Conservation (phyloP, 23 red algal genomes). For the Gracilaria domingensis region DNA sequence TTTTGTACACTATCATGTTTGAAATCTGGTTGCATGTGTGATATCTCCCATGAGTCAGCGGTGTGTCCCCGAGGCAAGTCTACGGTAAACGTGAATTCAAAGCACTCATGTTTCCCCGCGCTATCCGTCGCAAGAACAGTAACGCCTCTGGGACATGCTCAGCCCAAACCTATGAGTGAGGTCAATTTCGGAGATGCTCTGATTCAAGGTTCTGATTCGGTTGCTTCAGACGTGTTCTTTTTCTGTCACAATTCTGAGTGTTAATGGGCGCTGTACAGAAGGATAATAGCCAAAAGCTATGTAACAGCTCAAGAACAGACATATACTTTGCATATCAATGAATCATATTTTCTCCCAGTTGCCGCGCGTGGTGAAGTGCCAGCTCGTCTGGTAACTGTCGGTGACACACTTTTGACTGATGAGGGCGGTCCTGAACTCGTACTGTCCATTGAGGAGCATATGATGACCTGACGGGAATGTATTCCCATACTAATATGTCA, state of each 20-base stretch:
- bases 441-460: slow-evolving; percentile 2
- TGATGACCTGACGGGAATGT: slow-evolving; percentile 41
- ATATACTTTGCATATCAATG: slow-evolving; percentile 28
- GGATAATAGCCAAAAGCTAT: slow-evolving; percentile 1
- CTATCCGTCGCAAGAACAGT: not conserved
- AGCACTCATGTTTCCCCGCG: slow-evolving; percentile 50
- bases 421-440: slow-evolving; percentile 1
- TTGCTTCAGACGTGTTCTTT: slow-evolving; percentile 41
- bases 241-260: slow-evolving; percentile 46
- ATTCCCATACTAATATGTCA: slow-evolving; percentile 23
- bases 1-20: slow-evolving; percentile 44
- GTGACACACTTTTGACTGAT: slow-evolving; percentile 44
- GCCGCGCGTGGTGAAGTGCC: slow-evolving; percentile 20
- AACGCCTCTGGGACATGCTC: not conserved
- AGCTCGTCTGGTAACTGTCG: slow-evolving; percentile 7
- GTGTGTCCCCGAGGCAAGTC: slow-evolving; percentile 35
- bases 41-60: slow-evolving; percentile 31
- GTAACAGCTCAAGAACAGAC: not conserved
- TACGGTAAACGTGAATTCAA: slow-evolving; percentile 30
- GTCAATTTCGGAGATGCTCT: slow-evolving; percentile 21
- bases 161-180: not conserved
- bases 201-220: not conserved
- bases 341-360: slow-evolving; percentile 26
- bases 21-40: slow-evolving; percentile 38
- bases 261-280: slow-evolving; percentile 20